Evolutionary conservation across 148 eudicot genomes (phyloP).

Genomic region (Tetragonia tetragonoides): DNA sequence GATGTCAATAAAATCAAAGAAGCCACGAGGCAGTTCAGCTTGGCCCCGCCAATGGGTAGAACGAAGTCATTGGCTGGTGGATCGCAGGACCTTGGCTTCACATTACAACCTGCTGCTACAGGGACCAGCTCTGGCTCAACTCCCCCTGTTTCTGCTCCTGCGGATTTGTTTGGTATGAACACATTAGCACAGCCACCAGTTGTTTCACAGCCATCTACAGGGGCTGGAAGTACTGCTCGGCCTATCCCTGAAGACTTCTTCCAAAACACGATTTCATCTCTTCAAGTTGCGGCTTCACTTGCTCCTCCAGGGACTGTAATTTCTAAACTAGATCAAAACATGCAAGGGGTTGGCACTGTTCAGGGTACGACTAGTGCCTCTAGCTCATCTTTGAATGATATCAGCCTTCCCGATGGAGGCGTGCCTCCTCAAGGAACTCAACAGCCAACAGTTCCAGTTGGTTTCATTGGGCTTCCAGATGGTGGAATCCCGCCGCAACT

Average conservation of each 20-base stretch:
- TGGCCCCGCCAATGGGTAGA: constrained; percentile 72
- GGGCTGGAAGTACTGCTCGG: constrained; percentile 50
- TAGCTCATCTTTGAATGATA: constrained; percentile 34
- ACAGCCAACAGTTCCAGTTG: constrained; percentile 38
- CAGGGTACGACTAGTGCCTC: constrained; percentile 42
- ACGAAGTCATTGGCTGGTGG: constrained; percentile 68
- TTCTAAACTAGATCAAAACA: constrained; percentile 68
- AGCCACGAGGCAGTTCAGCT: constrained; percentile 89
- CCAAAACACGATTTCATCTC: constrained; percentile 84
- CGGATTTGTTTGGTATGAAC: constrained; percentile 64
- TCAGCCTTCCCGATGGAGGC: constrained; percentile 73
- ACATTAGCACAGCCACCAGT: constrained; percentile 46
- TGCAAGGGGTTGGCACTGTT: constrained; percentile 47
- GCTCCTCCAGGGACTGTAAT: constrained; percentile 80
- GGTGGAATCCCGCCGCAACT: constrained; percentile 88
- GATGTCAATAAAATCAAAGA: constrained; percentile 93
- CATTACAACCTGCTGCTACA: constrained; percentile 45
- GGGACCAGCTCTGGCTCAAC: constrained; percentile 30
- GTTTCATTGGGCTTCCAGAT: constrained; percentile 77
- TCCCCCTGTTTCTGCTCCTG: constrained; percentile 49
- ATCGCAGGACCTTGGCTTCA: constrained; percentile 55
- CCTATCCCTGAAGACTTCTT: constrained; percentile 98
- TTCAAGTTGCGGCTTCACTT: constrained; percentile 78
- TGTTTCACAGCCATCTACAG: constrained; percentile 47
- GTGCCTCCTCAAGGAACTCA: constrained; percentile 62